Conservation (phyloP, 768 basidiomycete species). For the Galerina sulciceps region DNA sequence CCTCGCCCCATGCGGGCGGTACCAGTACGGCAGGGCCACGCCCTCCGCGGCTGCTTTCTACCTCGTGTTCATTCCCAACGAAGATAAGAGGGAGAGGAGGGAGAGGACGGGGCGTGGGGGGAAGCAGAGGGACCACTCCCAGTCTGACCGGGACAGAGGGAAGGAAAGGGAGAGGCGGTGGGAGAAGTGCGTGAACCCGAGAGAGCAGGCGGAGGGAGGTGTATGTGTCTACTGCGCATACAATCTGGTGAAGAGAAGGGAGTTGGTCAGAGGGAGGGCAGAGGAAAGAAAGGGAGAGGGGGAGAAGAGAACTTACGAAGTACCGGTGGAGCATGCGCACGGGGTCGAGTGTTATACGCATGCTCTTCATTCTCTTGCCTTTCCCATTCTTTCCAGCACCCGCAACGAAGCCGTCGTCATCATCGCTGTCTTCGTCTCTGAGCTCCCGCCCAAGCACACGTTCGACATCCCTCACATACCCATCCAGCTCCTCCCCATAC, state of each 20-base stretch:
- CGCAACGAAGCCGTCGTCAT: slow-evolving; percentile 2
- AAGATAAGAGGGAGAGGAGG: slow-evolving; percentile 40
- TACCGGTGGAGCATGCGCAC: slow-evolving; percentile 66
- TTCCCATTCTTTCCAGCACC: not conserved
- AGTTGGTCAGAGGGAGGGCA: not conserved
- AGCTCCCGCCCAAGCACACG: slow-evolving; percentile 42
- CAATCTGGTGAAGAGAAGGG: slow-evolving; percentile 43
- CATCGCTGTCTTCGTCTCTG: too few relatives aligned
- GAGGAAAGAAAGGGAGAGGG: not conserved
- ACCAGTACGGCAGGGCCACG: slow-evolving; percentile 40
- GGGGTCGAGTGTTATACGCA: slow-evolving; percentile 60
- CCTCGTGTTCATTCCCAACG: too few relatives aligned
- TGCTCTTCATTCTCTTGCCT: slow-evolving; percentile 38
- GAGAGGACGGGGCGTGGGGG: slow-evolving; percentile 54
- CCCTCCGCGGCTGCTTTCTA: slow-evolving; percentile 33
- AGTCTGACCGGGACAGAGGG: slow-evolving; percentile 17
- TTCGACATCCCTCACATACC: slow-evolving; percentile 49
- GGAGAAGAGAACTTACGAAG: slow-evolving; percentile 39
- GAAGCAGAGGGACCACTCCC: slow-evolving; percentile 37
- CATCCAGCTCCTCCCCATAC: slow-evolving; percentile 56
- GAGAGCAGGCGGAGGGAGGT: slow-evolving; percentile 42
- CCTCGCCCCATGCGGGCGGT: slow-evolving; percentile 46
- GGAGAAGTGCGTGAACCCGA: slow-evolving; percentile 62
- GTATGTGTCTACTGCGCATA: slow-evolving; percentile 50
- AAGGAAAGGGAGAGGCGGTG: slow-evolving; percentile 29